Percentiles rank a stretch among this genome's conserved stretches.
Evolutionary conservation across 331 rosid genomes (phyloP).

Genomic region (Saraca asoca): DNA sequence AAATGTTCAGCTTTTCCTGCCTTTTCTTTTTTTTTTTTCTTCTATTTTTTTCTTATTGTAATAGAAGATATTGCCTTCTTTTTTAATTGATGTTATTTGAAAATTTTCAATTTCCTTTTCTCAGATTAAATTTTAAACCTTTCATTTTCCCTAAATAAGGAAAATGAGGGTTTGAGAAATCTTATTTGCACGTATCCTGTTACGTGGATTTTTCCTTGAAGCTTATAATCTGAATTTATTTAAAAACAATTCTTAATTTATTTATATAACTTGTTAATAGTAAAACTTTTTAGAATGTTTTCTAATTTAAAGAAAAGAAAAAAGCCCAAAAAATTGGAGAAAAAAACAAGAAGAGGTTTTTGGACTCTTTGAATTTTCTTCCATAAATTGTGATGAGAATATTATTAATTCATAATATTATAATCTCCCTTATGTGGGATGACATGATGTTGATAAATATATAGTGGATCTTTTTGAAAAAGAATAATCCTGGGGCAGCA

Average conservation of each 20-base stretch:
- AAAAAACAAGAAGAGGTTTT: conserved; percentile 47
- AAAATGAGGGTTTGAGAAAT: conserved; percentile 45
- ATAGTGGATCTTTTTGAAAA: conserved; percentile 34
- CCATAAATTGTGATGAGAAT: conserved; percentile 8
- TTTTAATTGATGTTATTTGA: conserved; percentile 35
- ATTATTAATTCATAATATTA: conserved; percentile 25
- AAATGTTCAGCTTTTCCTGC: conserved; percentile 59
- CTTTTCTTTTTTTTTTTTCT: conserved; percentile 19
- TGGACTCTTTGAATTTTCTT: conserved; percentile 44
- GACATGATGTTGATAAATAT: conserved; percentile 63
- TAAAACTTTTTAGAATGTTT: conserved; percentile 22
- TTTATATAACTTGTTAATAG: conserved; percentile 2
- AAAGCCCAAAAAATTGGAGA: conserved; percentile 36
- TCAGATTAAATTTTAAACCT: neutral
- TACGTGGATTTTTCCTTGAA: conserved; percentile 55
- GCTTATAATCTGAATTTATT: conserved; percentile 29
- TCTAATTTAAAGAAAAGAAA: conserved; percentile 1
- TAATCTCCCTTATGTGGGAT: conserved; percentile 44
- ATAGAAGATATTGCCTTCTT: neutral
- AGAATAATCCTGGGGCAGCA: conserved; percentile 38
- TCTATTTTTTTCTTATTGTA: no score
- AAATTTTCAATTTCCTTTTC: conserved; percentile 37
- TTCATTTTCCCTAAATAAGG: conserved; percentile 22
- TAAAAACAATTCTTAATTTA: neutral
- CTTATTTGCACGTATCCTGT: conserved; percentile 57